These are phyloP conservation scores for Saccharomycopsis sp. DNA, from an alignment of 805 yeast genomes.

Conservation along the genomic window DNA sequence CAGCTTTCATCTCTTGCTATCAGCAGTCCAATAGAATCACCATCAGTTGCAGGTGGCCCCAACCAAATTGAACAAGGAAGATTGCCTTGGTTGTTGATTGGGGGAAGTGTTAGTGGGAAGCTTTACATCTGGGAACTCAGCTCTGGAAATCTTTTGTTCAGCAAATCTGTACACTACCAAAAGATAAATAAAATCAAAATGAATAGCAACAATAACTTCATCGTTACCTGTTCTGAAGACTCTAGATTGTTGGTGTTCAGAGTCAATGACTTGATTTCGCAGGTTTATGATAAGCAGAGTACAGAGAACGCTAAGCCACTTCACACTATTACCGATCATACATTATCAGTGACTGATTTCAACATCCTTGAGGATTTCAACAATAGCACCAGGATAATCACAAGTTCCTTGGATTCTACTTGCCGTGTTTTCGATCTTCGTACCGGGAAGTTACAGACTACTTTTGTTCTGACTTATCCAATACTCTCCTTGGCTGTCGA, in stretches of 20 bases:
- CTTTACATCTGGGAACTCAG: conserved; percentile 77
- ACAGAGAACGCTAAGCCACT: conserved; percentile 42
- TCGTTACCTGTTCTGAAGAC: conserved; percentile 75
- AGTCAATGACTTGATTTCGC: conserved; percentile 44
- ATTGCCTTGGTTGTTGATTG: conserved; percentile 59
- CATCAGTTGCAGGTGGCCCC: conserved; percentile 4
- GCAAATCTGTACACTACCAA: conserved; percentile 75
- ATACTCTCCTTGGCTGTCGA: conserved; percentile 56
- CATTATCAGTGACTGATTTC: conserved; percentile 37
- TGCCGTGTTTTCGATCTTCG: conserved; percentile 59
- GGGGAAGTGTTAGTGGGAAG: conserved; percentile 68
- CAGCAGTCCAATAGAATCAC: conserved; percentile 22
- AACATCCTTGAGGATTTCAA: conserved; percentile 38
- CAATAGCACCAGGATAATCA: conserved; percentile 54
- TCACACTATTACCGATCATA: conserved; percentile 52
- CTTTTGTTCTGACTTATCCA: conserved; percentile 58
- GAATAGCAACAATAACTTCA: conserved; percentile 51
- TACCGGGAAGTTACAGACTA: conserved; percentile 41
- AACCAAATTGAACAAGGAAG: conserved; percentile 26
- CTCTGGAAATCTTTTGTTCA: conserved; percentile 66
- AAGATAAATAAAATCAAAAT: conserved; percentile 50
- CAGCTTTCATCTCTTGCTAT: conserved; percentile 49
- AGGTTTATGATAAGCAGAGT: conserved; percentile 25
- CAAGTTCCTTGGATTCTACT: conserved; percentile 69
- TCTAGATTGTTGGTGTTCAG: conserved; percentile 73